Percentiles rank a stretch among this genome's conserved stretches.
Conservation (phyloP, 495 filamentous ascomycete species). For the Pyrenula aspistea region DNA sequence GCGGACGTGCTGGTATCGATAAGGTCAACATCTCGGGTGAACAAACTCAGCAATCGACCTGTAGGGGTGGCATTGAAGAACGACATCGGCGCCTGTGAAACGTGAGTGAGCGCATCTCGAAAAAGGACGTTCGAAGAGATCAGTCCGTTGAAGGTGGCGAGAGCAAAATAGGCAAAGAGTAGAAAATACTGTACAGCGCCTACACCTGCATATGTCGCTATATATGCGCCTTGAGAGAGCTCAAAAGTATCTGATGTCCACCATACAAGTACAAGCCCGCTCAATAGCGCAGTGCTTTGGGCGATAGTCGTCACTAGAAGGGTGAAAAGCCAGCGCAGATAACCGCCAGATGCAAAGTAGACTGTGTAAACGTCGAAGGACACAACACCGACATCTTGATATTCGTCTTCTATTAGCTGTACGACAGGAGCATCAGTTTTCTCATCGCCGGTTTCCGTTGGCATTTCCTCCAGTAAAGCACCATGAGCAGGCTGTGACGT, state of each 20-base stretch:
- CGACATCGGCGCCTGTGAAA: slow-evolving; percentile 33
- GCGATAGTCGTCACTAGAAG: neutral
- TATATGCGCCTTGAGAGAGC: slow-evolving; percentile 6
- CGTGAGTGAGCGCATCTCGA: slow-evolving; percentile 24
- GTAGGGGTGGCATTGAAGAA: slow-evolving; percentile 37
- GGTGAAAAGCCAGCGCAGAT: neutral
- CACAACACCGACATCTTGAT: neutral
- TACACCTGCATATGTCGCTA: slow-evolving; percentile 12
- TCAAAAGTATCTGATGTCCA: slow-evolving; percentile 5
- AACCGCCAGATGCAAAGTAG: neutral
- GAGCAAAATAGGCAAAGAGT: slow-evolving; percentile 10
- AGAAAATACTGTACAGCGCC: slow-evolving; percentile 15
- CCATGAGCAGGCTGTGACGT: neutral
- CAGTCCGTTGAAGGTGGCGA: slow-evolving; percentile 19
- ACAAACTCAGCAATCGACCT: slow-evolving; percentile 38
- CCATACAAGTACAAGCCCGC: slow-evolving; percentile 1
- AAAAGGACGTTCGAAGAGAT: slow-evolving; percentile 31
- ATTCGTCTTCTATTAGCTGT: neutral
- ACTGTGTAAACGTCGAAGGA: neutral
- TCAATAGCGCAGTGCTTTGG: neutral
- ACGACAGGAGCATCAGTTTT: neutral
- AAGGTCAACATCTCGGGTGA: slow-evolving; percentile 32
- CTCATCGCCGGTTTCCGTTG: slow-evolving; percentile 1
- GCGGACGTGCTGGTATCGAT: slow-evolving; percentile 22
- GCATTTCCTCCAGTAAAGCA: neutral